Base-by-base conservation (phyloP, 345 rosid species). In the Eucalyptus pauciflora region DNA sequence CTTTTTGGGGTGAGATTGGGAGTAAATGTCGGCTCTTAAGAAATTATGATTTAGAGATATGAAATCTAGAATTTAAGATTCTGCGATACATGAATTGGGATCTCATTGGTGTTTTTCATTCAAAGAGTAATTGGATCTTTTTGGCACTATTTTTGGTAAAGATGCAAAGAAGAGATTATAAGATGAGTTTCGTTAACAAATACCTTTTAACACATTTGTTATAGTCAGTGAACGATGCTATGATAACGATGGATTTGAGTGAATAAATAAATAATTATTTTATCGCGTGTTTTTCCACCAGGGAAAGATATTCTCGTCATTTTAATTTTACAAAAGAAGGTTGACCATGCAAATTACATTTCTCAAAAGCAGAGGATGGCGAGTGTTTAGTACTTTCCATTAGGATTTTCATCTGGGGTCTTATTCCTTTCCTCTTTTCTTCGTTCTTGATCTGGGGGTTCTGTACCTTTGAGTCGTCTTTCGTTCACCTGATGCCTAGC, bases 11-110 rank as follows among this genome's bases (percentile, higher is more conserved):
- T 31, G 79, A 15, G 79, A 31, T 8, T 67, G 22, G 13, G 80
- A 33, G 25, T 3, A 71, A 33, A 1, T 4, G 25, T 33, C 0
- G 12, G 81, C 2, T 18, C 20, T 33, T 3, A 13, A 69, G 45
- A 37, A 17, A 17, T 20, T 20, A 76, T 4, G 83, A 76, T 10
- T 76, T 11, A 13, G 16, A 76, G 48, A 10, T 3, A 20, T 20
- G 29, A 41, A 76, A 76, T 20, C 5, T 37, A 76, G 85, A 76
- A 76, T 6, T 41, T 22, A 41, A 76, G 29, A 10, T 71, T 33
- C 2, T 2, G 7, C 6, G 1, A 41, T 3, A 10, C 29, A 0
- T 41, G 48, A 76, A 11, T 10, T 11, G 5, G 9, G 48, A 6
- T 41, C 48, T 76, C 5, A 2, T 41, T 8, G 14, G 14, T 20